Conservation (phyloP, 2,329 filamentous ascomycete species). For the Aspergillus pseudonomiae region DNA sequence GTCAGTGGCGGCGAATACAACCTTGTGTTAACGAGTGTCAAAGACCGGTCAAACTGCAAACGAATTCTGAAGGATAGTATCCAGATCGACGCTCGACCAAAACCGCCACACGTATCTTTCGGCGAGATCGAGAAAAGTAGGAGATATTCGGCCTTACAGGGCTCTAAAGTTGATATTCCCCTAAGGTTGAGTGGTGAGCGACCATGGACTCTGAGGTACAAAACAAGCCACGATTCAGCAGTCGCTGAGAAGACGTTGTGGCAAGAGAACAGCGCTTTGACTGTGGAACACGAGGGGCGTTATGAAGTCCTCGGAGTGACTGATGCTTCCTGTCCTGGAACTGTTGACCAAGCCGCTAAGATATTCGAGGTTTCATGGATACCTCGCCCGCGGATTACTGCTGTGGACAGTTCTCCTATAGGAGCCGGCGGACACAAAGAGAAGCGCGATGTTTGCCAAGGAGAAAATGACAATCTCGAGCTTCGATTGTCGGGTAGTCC, state of each 20-base stretch:
- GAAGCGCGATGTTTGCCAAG: conserved; percentile 88
- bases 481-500: conserved; percentile 77
- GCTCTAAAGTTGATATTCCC: conserved; percentile 72
- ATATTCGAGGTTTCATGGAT: conserved; percentile 85
- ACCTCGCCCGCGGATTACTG: conserved; percentile 72
- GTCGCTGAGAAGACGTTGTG: conserved; percentile 53
- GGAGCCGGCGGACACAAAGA: conserved; percentile 60
- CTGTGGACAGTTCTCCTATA: conserved; percentile 54
- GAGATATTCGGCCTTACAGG: conserved; percentile 74
- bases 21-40: conserved; percentile 80
- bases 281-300: conserved; percentile 67
- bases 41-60: conserved; percentile 84
- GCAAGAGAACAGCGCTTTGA: conserved; percentile 69
- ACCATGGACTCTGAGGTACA: conserved; percentile 81
- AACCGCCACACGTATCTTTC: conserved; percentile 84
- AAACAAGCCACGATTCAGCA: conserved; percentile 58
- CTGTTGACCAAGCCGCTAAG: conserved; percentile 72
- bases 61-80: conserved; percentile 81
- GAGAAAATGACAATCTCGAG: conserved; percentile 88
- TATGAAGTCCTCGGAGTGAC: conserved; percentile 79
- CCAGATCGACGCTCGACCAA: conserved; percentile 83
- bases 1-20: conserved; percentile 87
- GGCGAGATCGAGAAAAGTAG: conserved; percentile 81
- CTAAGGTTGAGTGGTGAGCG: conserved; percentile 81
- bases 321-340: conserved; percentile 81